These are phyloP conservation scores for Xylaria sp. DNA, from an alignment of 495 filamentous ascomycete genomes.

Conservation along the genomic window DNA sequence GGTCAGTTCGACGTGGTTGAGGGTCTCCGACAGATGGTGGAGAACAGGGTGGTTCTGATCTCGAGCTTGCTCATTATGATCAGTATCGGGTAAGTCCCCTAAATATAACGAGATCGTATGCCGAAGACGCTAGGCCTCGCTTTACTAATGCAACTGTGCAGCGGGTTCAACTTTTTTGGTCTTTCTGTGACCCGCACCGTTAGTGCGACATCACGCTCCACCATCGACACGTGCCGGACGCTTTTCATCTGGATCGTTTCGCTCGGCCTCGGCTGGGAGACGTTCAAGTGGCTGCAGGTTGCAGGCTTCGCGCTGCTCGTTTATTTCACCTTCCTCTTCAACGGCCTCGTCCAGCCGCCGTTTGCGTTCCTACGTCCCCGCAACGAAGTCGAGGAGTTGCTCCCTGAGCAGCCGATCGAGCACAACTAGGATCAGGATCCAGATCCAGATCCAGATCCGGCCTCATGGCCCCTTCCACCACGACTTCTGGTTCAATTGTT, in stretches of 20 bases:
- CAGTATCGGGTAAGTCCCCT: constrained; percentile 79
- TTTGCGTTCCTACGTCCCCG: constrained; percentile 57
- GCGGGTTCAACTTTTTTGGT: constrained; percentile 98
- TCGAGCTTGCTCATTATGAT: constrained; percentile 92
- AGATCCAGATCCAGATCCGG: no score
- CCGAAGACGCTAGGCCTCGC: not conserved
- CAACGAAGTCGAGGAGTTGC: constrained; percentile 70
- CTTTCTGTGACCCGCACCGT: constrained; percentile 88
- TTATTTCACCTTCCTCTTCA: constrained; percentile 97
- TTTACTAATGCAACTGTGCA: constrained; percentile 38
- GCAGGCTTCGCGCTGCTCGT: constrained; percentile 86
- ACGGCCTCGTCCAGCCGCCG: constrained; percentile 86
- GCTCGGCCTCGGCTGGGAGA: constrained; percentile 92
- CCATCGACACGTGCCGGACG: constrained; percentile 96
- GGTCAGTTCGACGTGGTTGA: constrained; percentile 91
- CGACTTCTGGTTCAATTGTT: not conserved
- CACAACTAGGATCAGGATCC: constrained; percentile 66
- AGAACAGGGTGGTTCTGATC: constrained; percentile 71
- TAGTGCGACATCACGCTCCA: constrained; percentile 88
- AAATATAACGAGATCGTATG: constrained; percentile 20
- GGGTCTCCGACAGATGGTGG: constrained; percentile 77
- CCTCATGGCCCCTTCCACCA: not conserved
- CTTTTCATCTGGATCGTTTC: constrained; percentile 98
- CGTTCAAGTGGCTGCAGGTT: constrained; percentile 97
- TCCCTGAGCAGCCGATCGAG: constrained; percentile 86